Evolutionary conservation across 305 asterid species (phyloP).

Genomic region (Solanum hybrid): DNA sequence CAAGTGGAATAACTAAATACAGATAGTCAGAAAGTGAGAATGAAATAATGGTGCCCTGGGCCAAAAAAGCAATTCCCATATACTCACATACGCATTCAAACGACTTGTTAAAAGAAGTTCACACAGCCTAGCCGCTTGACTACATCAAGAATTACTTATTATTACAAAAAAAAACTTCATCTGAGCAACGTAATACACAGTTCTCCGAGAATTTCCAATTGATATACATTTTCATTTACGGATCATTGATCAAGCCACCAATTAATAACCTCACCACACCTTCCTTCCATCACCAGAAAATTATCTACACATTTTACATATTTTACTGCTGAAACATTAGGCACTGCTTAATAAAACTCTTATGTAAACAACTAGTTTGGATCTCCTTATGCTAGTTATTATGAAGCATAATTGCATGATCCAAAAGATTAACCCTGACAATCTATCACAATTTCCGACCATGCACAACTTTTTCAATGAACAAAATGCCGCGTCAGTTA

Average conservation of each 20-base stretch:
- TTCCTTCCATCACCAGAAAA: not conserved
- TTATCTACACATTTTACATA: not conserved
- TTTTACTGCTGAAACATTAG: not conserved
- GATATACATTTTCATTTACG: not conserved
- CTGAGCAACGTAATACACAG: not conserved
- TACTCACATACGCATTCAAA: not conserved
- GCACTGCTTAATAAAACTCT: not conserved
- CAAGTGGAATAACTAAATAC: not conserved
- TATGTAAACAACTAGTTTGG: not conserved
- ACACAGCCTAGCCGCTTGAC: not conserved
- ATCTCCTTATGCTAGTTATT: not conserved
- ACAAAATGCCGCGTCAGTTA: not conserved
- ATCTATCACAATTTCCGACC: not conserved
- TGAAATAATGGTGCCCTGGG: not conserved
- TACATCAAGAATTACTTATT: not conserved
- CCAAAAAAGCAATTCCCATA: not conserved
- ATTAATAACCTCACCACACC: not conserved
- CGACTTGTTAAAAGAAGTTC: not conserved
- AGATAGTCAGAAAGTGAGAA: not conserved
- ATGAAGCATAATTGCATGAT: not conserved
- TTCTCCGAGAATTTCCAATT: not conserved
- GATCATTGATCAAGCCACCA: not conserved
- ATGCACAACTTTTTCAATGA: not conserved
- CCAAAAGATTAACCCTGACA: not conserved
- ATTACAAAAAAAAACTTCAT: not conserved